Evolutionary conservation across 2,329 filamentous ascomycete genomes (phyloP), one percentile per base, ranked within the genome.

Genomic region (Nectriaceae sp.): DNA sequence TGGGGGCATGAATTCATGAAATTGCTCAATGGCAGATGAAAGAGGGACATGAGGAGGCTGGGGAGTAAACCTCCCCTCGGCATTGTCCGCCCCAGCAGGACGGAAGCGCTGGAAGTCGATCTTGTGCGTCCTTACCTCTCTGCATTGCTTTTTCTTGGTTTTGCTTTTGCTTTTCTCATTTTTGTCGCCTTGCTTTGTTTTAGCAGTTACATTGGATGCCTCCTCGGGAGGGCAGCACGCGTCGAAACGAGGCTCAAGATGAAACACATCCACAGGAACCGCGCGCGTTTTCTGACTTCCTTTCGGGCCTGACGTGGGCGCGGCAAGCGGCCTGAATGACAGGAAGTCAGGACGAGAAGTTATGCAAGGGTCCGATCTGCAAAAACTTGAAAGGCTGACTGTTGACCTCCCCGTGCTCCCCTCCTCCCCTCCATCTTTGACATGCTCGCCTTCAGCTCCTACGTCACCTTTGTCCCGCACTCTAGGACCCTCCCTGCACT

Each of bases 31-130:
- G n/a, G n/a, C n/a, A n/a, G n/a, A n/a, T n/a, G n/a, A n/a, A n/a
- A n/a, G n/a, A n/a, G n/a, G n/a, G n/a, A n/a, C n/a, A n/a, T n/a
- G n/a, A n/a, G n/a, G n/a, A n/a, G n/a, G n/a, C n/a, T n/a, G n/a
- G n/a, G n/a, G n/a, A n/a, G n/a, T n/a, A n/a, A n/a, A n/a, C n/a
- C n/a, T n/a, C n/a, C n/a, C n/a, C n/a, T n/a, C 47, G 49, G 52
- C 44, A 42, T 31, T 38, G 44, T 40, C 19, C 37, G 46, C 49
- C 54, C 57, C 59, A 59, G 49, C 41, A 44, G 46, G 50, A 44
- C 35, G 56, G 59, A 48, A 20, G 56, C 60, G 55, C 59, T 61
- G 49, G 57, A 43, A 51, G 60, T 61, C 57, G 60, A 62, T 62
- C 59, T 42, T 50, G n/a, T 56, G 49, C 53, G n/a, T 19, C 33